These are phyloP conservation scores for Oryza rufipogon DNA, from an alignment of 176 grass and related monocot genomes.

Conservation along the genomic window DNA sequence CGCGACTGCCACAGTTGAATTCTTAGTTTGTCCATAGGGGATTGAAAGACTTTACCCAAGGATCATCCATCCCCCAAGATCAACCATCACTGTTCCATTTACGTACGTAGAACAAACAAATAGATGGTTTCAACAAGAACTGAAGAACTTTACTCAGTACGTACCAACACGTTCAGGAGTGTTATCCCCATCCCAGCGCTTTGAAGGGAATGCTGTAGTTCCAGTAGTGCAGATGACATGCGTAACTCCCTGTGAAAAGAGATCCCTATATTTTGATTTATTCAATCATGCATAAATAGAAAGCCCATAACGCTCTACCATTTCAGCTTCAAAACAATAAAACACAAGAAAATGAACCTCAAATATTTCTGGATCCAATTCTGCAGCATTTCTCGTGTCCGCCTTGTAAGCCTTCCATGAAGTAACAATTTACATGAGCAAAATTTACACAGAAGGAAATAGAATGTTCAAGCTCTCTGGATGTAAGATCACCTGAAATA, in stretches of 20 bases:
- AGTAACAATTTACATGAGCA: constrained; percentile 18
- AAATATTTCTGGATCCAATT: constrained; percentile 78
- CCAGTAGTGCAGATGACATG: constrained; percentile 95
- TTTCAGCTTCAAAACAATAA: constrained; percentile 24
- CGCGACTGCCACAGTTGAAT: neutral
- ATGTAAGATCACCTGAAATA: constrained; percentile 57
- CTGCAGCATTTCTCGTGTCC: constrained; percentile 71
- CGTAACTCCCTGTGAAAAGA: constrained; percentile 96
- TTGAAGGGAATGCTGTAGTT: constrained; percentile 98
- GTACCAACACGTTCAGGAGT: constrained; percentile 90
- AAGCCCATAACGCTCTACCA: neutral
- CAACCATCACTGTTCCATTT: neutral
- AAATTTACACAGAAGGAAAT: neutral
- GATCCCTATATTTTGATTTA: constrained; percentile 77
- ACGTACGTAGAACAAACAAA: neutral
- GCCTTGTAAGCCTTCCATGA: constrained; percentile 64
- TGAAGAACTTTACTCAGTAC: constrained; percentile 33
- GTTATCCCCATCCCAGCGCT: constrained; percentile 93
- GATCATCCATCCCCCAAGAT: neutral
- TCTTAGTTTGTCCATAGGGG: neutral
- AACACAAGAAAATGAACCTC: constrained; percentile 56
- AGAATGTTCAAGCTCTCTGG: constrained; percentile 18
- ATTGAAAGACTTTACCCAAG: neutral
- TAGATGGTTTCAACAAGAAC: neutral
- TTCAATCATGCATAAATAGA: constrained; percentile 56